phyloP scores from a whole-genome alignment of 2,329 filamentous ascomycete genomes.

The Xylariaceae sp. region DNA sequence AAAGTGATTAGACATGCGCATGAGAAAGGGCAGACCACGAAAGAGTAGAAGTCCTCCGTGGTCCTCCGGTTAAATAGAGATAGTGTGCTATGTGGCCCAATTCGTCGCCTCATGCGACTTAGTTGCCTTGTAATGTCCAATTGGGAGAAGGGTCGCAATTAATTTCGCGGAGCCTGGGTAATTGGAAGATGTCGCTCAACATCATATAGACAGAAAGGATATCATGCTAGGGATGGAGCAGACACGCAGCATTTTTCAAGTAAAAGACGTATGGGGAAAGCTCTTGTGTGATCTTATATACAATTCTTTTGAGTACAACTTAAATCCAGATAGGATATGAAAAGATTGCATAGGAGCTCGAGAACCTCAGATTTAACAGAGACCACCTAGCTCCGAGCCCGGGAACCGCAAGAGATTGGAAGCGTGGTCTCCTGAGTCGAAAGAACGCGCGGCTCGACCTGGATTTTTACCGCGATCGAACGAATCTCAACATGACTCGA shows the following conservation, averaged over 20 bases:
- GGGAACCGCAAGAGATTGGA: not conserved
- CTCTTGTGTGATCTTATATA: not conserved
- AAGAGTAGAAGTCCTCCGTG: not conserved
- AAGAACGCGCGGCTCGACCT: not conserved
- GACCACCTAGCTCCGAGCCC: too few relatives aligned
- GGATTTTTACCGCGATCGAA: not conserved
- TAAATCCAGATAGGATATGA: not conserved
- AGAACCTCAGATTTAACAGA: not conserved
- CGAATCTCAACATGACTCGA: slow-evolving; percentile 11
- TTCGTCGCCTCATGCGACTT: not conserved
- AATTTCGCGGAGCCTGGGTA: slow-evolving; percentile 28
- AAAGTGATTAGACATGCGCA: slow-evolving; percentile 7
- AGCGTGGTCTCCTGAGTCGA: not conserved
- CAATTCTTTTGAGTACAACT: not conserved
- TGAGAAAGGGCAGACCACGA: not conserved
- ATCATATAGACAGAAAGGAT: not conserved
- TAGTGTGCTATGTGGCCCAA: not conserved
- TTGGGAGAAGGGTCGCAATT: slow-evolving; percentile 5
- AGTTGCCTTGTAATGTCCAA: not conserved
- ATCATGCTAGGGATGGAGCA: not conserved
- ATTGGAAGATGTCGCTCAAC: slow-evolving; percentile 18
- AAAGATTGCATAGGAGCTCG: not conserved
- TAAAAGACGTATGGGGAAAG: not conserved
- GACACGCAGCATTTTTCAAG: not conserved
- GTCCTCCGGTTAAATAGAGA: slow-evolving; percentile 21